phyloP scores from a whole-genome alignment of 441 rosid genomes.

The Arabidopsis lyrata region DNA sequence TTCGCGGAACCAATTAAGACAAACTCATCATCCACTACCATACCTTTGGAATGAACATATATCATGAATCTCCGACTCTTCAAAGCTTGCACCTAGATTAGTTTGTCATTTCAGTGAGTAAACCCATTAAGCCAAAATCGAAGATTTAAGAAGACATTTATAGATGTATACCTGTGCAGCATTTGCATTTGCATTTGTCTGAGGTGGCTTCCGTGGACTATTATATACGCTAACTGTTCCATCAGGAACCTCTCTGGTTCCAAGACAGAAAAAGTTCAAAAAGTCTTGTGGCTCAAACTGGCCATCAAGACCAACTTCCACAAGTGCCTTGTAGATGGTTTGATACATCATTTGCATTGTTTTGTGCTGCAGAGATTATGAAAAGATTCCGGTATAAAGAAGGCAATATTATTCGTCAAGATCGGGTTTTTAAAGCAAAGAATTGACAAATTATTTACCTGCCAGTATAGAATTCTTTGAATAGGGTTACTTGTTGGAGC shows the following conservation, averaged over 20 bases:
- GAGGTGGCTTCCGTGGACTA: constrained; percentile 40
- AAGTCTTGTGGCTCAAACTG: constrained; percentile 69
- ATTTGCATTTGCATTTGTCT: constrained; percentile 55
- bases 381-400: constrained; percentile 11
- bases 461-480: constrained; percentile 78
- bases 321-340: constrained; percentile 67
- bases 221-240: constrained; percentile 37
- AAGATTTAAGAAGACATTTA: background rate
- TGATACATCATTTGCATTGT: constrained; percentile 88
- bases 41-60: constrained; percentile 83
- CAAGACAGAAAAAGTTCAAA: constrained; percentile 78
- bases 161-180: constrained; percentile 28
- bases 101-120: constrained; percentile 21
- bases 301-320: constrained; percentile 67
- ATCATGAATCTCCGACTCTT: constrained; percentile 75
- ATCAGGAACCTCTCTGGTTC: constrained; percentile 62
- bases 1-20: constrained; percentile 76
- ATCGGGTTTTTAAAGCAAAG: background rate
- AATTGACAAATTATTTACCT: constrained; percentile 48
- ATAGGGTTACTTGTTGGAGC: constrained; percentile 55
- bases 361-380: constrained; percentile 58
- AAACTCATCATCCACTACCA: constrained; percentile 80
- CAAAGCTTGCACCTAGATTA: constrained; percentile 54
- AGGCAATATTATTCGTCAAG: constrained; percentile 12
- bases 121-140: constrained; percentile 8